A percentile compares a stretch with the other conserved stretches of the same genome.
Evolutionary conservation across 495 filamentous ascomycete species (phyloP).

Genomic region (Penicilliopsis zonata): DNA sequence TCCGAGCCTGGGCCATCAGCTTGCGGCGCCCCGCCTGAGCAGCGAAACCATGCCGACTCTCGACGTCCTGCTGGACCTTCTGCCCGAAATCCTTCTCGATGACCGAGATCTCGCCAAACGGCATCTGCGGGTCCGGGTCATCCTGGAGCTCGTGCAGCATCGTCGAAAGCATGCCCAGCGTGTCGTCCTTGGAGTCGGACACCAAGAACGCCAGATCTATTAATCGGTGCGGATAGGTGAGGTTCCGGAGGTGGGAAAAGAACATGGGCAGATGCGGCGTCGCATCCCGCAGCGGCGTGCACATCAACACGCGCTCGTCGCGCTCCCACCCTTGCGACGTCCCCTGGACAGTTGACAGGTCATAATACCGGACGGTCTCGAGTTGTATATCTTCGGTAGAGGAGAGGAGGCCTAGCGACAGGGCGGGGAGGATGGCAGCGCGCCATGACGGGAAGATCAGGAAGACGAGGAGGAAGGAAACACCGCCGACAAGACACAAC

Average conservation of each 20-base stretch:
- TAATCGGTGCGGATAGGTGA: constrained; percentile 94
- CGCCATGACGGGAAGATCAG: constrained; percentile 57
- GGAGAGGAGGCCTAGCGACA: constrained; percentile 61
- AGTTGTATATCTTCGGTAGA: constrained; percentile 61
- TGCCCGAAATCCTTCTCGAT: constrained; percentile 99
- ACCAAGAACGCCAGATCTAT: constrained; percentile 96
- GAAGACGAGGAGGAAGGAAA: constrained; percentile 53
- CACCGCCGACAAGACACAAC: constrained; percentile 36
- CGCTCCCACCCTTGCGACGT: constrained; percentile 86
- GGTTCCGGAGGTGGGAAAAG: constrained; percentile 88
- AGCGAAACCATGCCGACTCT: constrained; percentile 94
- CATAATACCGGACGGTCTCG: constrained; percentile 93
- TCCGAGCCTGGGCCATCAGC: constrained; percentile 94
- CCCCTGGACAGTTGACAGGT: constrained; percentile 81
- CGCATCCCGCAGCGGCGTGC: constrained; percentile 89
- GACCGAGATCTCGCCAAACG: constrained; percentile 94
- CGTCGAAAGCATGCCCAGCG: constrained; percentile 59
- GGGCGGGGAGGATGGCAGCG: constrained; percentile 45
- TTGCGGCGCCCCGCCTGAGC: constrained; percentile 91
- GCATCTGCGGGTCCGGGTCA: constrained; percentile 58
- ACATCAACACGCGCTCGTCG: constrained; percentile 90
- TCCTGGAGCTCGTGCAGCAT: constrained; percentile 73
- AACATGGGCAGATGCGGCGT: constrained; percentile 94
- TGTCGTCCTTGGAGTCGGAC: constrained; percentile 92
- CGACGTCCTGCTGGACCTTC: constrained; percentile 94